Evolutionary conservation across 345 rosid species (phyloP).

Genomic region (Acer saccharum): DNA sequence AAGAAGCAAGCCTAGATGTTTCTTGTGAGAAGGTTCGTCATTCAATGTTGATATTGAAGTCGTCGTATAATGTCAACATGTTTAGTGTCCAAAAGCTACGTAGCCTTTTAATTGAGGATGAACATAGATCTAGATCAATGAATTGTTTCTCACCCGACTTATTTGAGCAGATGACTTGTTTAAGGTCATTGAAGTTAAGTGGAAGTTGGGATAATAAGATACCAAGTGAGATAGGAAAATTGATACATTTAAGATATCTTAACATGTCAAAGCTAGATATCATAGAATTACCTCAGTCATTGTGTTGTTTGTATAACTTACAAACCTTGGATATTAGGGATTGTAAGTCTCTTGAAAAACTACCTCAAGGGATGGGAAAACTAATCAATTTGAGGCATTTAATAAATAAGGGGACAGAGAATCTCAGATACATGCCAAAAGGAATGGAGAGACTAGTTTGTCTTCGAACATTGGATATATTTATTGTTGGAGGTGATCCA

Average conservation of each 20-base stretch:
- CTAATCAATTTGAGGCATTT: background rate
- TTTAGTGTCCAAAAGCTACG: background rate
- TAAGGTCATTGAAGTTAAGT: background rate
- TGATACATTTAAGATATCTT: background rate
- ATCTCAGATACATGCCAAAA: background rate
- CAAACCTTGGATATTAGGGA: background rate
- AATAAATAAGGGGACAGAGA: background rate
- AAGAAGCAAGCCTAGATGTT: too few relatives aligned
- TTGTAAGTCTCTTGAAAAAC: background rate
- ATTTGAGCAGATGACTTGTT: background rate
- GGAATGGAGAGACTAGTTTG: background rate
- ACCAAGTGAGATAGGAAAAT: background rate
- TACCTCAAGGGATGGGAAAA: background rate
- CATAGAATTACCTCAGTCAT: background rate
- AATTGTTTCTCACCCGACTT: background rate
- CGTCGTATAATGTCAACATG: background rate
- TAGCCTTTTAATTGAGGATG: background rate
- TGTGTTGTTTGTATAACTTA: background rate
- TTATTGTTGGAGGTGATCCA: background rate
- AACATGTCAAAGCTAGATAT: background rate
- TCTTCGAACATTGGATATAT: background rate
- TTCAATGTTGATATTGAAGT: too few relatives aligned
- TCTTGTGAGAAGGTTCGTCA: too few relatives aligned
- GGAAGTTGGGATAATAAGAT: background rate
- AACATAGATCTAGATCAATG: too few relatives aligned